phyloP scores from a whole-genome alignment of 768 basidiomycete genomes.

The Naematelia encephala region DNA sequence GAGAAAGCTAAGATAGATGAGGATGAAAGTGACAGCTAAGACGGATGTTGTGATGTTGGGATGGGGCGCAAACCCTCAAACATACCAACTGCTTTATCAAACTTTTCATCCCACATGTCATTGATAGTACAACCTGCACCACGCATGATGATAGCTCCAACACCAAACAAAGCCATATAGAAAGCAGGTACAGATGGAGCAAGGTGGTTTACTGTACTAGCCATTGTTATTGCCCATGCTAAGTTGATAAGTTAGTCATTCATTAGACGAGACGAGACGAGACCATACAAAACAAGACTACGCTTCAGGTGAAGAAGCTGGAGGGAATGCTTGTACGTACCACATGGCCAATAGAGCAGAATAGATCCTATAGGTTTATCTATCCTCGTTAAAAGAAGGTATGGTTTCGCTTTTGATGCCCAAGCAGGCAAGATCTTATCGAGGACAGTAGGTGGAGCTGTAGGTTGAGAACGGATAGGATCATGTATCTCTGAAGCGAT shows the following conservation, averaged over 20 bases:
- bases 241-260: too few species aligned
- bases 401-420: slow-evolving; percentile 57
- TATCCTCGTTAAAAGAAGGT: slow-evolving; percentile 77
- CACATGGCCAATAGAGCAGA: slow-evolving; percentile 88
- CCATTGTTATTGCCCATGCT: slow-evolving; percentile 99
- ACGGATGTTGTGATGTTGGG: too few species aligned
- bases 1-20: background rate
- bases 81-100: slow-evolving; percentile 87
- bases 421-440: slow-evolving; percentile 36
- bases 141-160: slow-evolving; percentile 91
- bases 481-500: background rate
- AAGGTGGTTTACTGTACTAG: slow-evolving; percentile 70
- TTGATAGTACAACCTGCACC: slow-evolving; percentile 98
- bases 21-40: background rate
- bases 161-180: slow-evolving; percentile 77
- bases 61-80: too few species aligned
- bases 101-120: slow-evolving; percentile 93
- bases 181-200: slow-evolving; percentile 67
- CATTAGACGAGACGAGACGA: too few species aligned
- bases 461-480: background rate
- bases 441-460: slow-evolving; percentile 9
- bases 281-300: too few species aligned
- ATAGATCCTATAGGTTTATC: slow-evolving; percentile 96
- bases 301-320: background rate
- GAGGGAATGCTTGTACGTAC: slow-evolving; percentile 56